Evolutionary conservation across 306 rosid species (phyloP), one percentile per base, ranked within the genome.

Genomic region (Hippophae gyantsensis): DNA sequence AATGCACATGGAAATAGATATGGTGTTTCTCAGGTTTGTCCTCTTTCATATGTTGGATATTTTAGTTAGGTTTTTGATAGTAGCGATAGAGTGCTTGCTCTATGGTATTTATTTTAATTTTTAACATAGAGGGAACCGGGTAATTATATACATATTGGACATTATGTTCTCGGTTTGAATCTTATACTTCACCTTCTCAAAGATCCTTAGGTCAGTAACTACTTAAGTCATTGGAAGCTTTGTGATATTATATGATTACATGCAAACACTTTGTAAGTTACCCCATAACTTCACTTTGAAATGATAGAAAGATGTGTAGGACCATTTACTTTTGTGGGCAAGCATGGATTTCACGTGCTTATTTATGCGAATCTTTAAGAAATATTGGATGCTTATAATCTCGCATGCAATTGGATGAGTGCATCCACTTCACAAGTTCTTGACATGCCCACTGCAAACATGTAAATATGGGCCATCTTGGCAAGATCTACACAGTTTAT

Each of bases 1-100:
- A 92, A 80, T 80, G 69, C 79, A 56, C 83, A 80, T 69, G 94
- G 84, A 79, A 90, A 86, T 65, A 70, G 89, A 77, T 93, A 88
- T 76, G 75, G 72, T 64, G 72, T 58, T 75, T 45, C 73, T 54
- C 96, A 82, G 95, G 98, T 92, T 68, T 78, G 86, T 76, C 63
- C 64, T 57, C 62, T 72, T 70, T 69, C 62, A 46, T 69, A 60
- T 72, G 43, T 58, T 64, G 38, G 38, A 32, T 32, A 32, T 32
- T 32, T 32, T 32, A 4, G 38, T 32, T 32, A 3, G 38, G 38
- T 32, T 32, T 32, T 32, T 32, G 3, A 32, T 47, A 42, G 56
- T 74, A 63, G 53, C 53, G 12, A 6, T 49, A 13, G 10, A 46
- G 10, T 9, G 1, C 13, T 9, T 46, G 50, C 50, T 46, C n/a